phyloP scores from a whole-genome alignment of 768 basidiomycete genomes.

The Pleurotus tuoliensis region DNA sequence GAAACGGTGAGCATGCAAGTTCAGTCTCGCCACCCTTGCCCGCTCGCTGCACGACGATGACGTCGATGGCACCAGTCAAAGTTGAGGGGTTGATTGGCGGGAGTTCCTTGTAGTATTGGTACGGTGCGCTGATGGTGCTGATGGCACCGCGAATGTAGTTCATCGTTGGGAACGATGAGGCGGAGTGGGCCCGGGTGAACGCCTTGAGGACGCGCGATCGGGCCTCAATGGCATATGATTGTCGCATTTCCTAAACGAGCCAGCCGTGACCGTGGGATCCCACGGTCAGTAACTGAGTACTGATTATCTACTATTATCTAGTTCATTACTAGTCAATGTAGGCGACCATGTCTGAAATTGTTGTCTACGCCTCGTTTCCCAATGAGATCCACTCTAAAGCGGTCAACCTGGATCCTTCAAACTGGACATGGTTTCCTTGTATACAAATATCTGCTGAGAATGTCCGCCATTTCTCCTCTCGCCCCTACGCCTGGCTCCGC shows the following conservation, averaged over 20 bases:
- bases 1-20: constrained; percentile 92
- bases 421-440: no score
- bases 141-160: constrained; percentile 88
- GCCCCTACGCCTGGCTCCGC: no score
- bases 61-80: constrained; percentile 97
- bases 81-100: constrained; percentile 91
- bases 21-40: constrained; percentile 58
- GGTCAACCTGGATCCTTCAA: no score
- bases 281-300: not conserved
- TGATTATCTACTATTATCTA: no score
- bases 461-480: no score
- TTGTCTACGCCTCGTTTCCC: no score
- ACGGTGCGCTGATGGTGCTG: constrained; percentile 79
- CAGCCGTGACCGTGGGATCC: not conserved
- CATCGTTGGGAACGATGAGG: constrained; percentile 41
- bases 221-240: constrained; percentile 6
- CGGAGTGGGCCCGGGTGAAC: constrained; percentile 11
- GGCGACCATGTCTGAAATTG: no score
- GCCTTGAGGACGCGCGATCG: constrained; percentile 13
- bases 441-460: no score
- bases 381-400: no score
- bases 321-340: no score
- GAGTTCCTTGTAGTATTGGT: constrained; percentile 87
- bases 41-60: constrained; percentile 86
- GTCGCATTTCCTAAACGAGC: not conserved